Evolutionary conservation across 176 grass and related monocot genomes (phyloP).

Genomic region (Avena eriantha): DNA sequence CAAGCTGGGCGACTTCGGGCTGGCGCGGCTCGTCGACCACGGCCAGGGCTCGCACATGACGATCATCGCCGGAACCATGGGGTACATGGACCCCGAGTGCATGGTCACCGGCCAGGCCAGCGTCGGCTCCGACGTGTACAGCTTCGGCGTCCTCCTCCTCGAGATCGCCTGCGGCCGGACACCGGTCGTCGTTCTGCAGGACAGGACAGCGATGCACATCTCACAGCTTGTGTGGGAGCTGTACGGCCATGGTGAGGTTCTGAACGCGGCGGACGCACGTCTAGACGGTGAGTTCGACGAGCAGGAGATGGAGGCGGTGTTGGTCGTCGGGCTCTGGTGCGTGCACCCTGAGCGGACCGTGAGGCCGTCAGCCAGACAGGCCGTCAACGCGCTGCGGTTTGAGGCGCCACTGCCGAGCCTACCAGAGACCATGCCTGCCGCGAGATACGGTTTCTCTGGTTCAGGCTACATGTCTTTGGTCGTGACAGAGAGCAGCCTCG

Average conservation of each 20-base stretch:
- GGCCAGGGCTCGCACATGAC: not conserved
- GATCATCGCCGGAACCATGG: not conserved
- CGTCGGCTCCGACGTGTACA: slow-evolving; percentile 41
- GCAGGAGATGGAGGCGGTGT: too few relatives aligned
- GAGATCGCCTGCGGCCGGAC: slow-evolving; percentile 35
- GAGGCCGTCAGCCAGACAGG: too few relatives aligned
- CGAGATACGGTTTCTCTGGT: too few relatives aligned
- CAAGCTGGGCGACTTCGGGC: too few relatives aligned
- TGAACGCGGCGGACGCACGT: slow-evolving; percentile 28
- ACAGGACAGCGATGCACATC: not conserved
- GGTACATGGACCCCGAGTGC: slow-evolving; percentile 41
- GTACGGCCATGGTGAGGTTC: slow-evolving; percentile 12
- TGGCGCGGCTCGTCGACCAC: not conserved
- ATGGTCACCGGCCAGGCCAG: not conserved
- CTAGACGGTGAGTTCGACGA: too few relatives aligned
- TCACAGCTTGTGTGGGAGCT: slow-evolving; percentile 28
- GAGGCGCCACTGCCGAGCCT: too few relatives aligned
- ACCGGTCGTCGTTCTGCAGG: not conserved
- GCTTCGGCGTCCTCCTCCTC: slow-evolving; percentile 49
- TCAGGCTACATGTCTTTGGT: too few relatives aligned
- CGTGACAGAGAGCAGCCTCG: too few relatives aligned
- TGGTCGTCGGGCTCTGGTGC: too few relatives aligned
- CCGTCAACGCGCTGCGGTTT: too few relatives aligned
- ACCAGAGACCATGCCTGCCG: too few relatives aligned
- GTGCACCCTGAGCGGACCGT: too few relatives aligned